A percentile compares a stretch with the other conserved stretches of the same genome.
phyloP scores from a whole-genome alignment of 2,329 filamentous ascomycete species.

The Fusarium sp. region DNA sequence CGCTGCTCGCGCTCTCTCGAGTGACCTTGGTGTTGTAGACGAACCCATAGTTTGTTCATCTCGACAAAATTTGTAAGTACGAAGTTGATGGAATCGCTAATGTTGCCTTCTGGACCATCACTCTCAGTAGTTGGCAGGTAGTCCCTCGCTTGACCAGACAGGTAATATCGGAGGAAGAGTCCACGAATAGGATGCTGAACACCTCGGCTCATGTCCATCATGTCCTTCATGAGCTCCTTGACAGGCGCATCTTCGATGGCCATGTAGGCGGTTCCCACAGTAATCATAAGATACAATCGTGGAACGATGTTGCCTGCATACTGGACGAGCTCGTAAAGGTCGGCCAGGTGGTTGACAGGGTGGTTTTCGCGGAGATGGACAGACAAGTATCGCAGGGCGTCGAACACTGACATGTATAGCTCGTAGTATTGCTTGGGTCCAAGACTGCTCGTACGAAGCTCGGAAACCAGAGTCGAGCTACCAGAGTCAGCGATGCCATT shows the following conservation, averaged over 20 bases:
- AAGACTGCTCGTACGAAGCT: conserved; percentile 93
- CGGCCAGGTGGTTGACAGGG: conserved; percentile 96
- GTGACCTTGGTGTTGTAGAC: conserved; percentile 95
- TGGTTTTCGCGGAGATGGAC: conserved; percentile 97
- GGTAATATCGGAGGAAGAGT: conserved; percentile 93
- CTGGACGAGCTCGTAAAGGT: conserved; percentile 96
- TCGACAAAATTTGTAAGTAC: conserved; percentile 98
- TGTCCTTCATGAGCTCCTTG: conserved; percentile 99
- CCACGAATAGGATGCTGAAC: conserved; percentile 97
- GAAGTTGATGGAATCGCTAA: conserved; percentile 98
- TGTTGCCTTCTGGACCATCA: conserved; percentile 92
- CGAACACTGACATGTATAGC: conserved; percentile 99
- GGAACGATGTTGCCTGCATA: conserved; percentile 99
- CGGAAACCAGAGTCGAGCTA: conserved; percentile 97
- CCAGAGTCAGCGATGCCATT: conserved; percentile 16
- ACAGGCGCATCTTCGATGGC: conserved; percentile 96
- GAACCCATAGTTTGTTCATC: conserved; percentile 99
- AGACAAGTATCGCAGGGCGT: conserved; percentile 94
- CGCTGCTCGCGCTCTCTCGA: conserved; percentile 93
- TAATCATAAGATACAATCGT: conserved; percentile 97
- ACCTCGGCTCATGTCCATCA: conserved; percentile 99
- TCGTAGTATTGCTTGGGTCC: conserved; percentile 99
- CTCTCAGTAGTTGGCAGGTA: conserved; percentile 81
- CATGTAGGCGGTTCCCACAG: conserved; percentile 99
- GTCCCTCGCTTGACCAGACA: conserved; percentile 94